phyloP scores from a whole-genome alignment of 352 stramenopile species.

The Globisporangium abappressorium region DNA sequence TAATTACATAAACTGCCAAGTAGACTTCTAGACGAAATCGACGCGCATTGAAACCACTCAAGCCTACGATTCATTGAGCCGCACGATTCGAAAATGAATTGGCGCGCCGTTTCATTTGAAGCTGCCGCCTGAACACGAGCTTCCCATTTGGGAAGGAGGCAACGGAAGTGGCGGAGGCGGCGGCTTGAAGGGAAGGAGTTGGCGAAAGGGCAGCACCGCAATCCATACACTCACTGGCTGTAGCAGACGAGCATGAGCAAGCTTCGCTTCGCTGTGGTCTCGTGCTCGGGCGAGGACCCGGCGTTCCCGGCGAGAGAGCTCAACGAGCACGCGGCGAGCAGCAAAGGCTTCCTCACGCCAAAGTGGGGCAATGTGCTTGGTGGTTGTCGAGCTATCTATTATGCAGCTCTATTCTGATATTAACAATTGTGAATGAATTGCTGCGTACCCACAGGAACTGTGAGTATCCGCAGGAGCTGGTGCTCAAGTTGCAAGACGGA shows the following conservation, averaged over 20 bases:
- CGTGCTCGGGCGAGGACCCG: slow-evolving; percentile 86
- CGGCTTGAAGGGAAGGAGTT: neutral
- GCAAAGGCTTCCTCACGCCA: slow-evolving; percentile 77
- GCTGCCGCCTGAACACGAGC: neutral
- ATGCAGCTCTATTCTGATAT: neutral
- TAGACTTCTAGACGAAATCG: too few species aligned
- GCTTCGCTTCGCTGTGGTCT: slow-evolving; percentile 79
- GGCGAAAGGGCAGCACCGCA: neutral
- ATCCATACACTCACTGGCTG: neutral
- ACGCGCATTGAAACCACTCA: too few species aligned
- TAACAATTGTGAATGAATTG: neutral
- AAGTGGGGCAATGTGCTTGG: slow-evolving; percentile 30
- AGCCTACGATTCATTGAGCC: neutral
- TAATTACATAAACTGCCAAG: neutral
- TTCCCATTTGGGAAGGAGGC: neutral
- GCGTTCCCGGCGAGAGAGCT: slow-evolving; percentile 81
- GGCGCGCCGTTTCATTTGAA: slow-evolving; percentile 14
- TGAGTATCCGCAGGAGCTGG: slow-evolving; percentile 92
- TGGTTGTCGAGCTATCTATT: neutral
- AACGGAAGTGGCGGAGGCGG: neutral
- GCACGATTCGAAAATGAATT: slow-evolving; percentile 19
- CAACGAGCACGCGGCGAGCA: slow-evolving; percentile 69
- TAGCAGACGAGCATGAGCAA: slow-evolving; percentile 57
- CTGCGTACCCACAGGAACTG: slow-evolving; percentile 59
- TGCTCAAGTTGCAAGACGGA: slow-evolving; percentile 76